Percentiles rank a stretch among this genome's conserved stretches.
Evolutionary conservation across 768 basidiomycete species (phyloP).

Genomic region (Naganishia vaughanmartiniae): DNA sequence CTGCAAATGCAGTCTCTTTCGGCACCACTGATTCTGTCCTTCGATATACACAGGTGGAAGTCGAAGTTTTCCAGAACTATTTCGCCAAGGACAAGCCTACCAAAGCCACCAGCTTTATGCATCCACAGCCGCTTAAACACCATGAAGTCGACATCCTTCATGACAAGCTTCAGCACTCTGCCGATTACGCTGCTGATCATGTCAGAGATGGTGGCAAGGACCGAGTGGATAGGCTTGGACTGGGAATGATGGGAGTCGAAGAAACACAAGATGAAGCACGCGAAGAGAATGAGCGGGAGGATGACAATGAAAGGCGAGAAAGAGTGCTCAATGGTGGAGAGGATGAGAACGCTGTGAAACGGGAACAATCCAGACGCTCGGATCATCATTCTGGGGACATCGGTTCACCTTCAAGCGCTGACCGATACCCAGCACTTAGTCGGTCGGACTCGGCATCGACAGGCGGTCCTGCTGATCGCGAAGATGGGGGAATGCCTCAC

Average conservation of each 20-base stretch:
- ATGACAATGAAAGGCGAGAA: constrained; percentile 30
- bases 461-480: neutral
- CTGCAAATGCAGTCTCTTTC: constrained; percentile 34
- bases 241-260: constrained; percentile 39
- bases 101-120: constrained; percentile 39
- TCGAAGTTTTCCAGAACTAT: constrained; percentile 61
- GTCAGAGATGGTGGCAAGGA: constrained; percentile 39
- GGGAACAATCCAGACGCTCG: neutral
- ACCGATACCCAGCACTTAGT: neutral
- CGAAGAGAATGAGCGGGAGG: constrained; percentile 27
- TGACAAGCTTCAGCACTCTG: constrained; percentile 37
- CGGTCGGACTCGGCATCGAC: constrained; percentile 1
- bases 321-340: constrained; percentile 1
- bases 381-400: neutral
- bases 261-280: constrained; percentile 8
- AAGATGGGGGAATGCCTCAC: constrained; percentile 1
- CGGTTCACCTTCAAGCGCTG: neutral
- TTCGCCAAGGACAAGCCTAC: constrained; percentile 40
- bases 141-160: constrained; percentile 40
- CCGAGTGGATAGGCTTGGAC: constrained; percentile 38
- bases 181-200: constrained; percentile 38
- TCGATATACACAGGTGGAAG: constrained; percentile 58
- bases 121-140: constrained; percentile 41
- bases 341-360: neutral
- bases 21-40: neutral